Evolutionary conservation across 306 rosid species (phyloP).

Genomic region (Fragaria nilgerrensis): DNA sequence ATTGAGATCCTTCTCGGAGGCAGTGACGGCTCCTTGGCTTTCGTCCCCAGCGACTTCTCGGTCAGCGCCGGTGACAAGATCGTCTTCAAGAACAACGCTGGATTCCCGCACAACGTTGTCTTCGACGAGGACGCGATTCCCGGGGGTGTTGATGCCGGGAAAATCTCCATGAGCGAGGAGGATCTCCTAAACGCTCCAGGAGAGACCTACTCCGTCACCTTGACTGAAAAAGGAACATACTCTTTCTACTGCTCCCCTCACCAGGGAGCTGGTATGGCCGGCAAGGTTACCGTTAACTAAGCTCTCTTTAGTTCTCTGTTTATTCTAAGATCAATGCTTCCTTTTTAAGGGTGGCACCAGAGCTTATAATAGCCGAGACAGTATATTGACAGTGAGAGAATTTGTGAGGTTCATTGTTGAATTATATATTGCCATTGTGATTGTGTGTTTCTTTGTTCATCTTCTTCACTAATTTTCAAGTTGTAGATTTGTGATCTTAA

Average conservation of each 20-base stretch:
- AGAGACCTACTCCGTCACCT: slow-evolving; percentile 56
- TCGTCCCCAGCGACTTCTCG: slow-evolving; percentile 49
- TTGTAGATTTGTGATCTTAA: slow-evolving; percentile 17
- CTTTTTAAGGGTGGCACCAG: slow-evolving; percentile 26
- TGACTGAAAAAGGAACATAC: slow-evolving; percentile 68
- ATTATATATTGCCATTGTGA: slow-evolving; percentile 6
- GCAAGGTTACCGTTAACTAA: slow-evolving; percentile 76
- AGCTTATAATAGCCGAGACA: slow-evolving; percentile 25
- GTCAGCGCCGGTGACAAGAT: slow-evolving; percentile 64
- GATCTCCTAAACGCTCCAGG: slow-evolving; percentile 76
- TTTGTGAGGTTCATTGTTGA: slow-evolving; percentile 23
- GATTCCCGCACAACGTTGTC: slow-evolving; percentile 88
- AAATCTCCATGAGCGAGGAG: slow-evolving; percentile 76
- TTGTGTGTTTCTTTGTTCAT: slow-evolving; percentile 9
- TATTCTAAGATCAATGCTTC: background rate
- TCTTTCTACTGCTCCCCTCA: slow-evolving; percentile 84
- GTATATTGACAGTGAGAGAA: slow-evolving; percentile 18
- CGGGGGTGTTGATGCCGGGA: slow-evolving; percentile 58
- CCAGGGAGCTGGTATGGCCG: slow-evolving; percentile 94
- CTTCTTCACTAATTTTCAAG: background rate
- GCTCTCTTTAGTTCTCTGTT: background rate
- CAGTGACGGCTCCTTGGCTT: slow-evolving; percentile 57
- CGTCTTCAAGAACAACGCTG: slow-evolving; percentile 94
- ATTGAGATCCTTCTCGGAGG: slow-evolving; percentile 61
- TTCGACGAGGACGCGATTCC: slow-evolving; percentile 92